Conservation (phyloP, 495 filamentous ascomycete species). For the Geopyxis carbonaria region DNA sequence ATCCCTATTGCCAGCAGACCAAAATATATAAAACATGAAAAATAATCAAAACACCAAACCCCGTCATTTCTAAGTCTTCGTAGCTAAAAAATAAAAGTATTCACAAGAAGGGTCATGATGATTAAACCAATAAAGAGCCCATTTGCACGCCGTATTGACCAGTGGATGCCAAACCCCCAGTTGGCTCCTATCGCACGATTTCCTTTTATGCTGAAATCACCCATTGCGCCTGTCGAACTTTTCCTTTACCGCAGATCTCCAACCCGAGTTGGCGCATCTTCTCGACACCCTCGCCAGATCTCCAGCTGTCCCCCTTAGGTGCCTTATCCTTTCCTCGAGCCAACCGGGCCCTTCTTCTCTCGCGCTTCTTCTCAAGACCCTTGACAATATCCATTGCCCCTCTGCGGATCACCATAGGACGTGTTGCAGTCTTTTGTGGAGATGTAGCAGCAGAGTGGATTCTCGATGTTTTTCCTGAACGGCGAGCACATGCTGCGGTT, state of each 20-base stretch:
- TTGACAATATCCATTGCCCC: constrained; percentile 95
- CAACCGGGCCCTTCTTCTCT: constrained; percentile 46
- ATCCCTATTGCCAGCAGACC: too few relatives aligned
- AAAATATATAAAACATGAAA: too few relatives aligned
- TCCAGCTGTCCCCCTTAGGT: constrained; percentile 38
- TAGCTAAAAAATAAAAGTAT: too few relatives aligned
- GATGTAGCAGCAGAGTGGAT: constrained; percentile 12
- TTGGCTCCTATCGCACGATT: too few relatives aligned
- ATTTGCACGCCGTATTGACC: too few relatives aligned
- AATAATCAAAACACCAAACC: too few relatives aligned
- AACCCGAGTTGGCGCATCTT: constrained; percentile 88
- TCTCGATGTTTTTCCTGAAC: constrained; percentile 14
- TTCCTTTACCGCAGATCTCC: constrained; percentile 63
- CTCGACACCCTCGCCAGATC: constrained; percentile 74
- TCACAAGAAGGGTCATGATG: too few relatives aligned
- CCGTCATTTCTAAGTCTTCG: too few relatives aligned
- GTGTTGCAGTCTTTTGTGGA: constrained; percentile 6
- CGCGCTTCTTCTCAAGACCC: constrained; percentile 83
- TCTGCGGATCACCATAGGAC: constrained; percentile 26
- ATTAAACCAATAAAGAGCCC: too few relatives aligned
- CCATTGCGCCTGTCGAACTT: constrained; percentile 49
- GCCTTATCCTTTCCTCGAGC: constrained; percentile 39
- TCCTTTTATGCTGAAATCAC: constrained; percentile 68
- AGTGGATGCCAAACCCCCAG: too few relatives aligned
- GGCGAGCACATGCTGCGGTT: constrained; percentile 50